Percentiles rank a stretch among this genome's conserved stretches.
phyloP scores from a whole-genome alignment of 176 grass and related monocot species.

The Bromus sterilis region DNA sequence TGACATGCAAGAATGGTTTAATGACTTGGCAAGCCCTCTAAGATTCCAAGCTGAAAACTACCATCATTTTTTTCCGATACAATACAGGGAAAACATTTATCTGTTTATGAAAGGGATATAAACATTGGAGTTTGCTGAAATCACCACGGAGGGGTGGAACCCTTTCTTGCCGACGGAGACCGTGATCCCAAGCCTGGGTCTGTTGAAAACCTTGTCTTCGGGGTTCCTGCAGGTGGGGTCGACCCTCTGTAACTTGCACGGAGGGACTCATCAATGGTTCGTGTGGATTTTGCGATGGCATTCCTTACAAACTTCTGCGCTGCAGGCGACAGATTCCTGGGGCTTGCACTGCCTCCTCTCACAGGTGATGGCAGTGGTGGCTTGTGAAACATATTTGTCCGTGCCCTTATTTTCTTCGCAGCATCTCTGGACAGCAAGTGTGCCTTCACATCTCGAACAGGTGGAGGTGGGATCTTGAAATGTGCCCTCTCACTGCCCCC shows the following conservation, averaged over 20 bases:
- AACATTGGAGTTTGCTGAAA: conserved; percentile 2
- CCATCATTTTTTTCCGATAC: conserved; percentile 10
- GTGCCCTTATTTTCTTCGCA: conserved; percentile 76
- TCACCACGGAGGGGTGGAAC: conserved; percentile 76
- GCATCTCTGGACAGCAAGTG: conserved; percentile 85
- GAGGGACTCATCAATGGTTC: conserved; percentile 75
- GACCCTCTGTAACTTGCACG: conserved; percentile 88
- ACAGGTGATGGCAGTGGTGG: conserved; percentile 68
- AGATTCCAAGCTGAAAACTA: not conserved
- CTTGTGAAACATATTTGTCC: conserved; percentile 59
- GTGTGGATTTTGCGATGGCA: conserved; percentile 68
- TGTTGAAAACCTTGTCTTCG: conserved; percentile 82
- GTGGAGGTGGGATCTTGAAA: conserved; percentile 74
- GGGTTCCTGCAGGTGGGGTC: conserved; percentile 51
- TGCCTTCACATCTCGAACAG: conserved; percentile 72
- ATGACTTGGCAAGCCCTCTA: not conserved
- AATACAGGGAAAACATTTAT: conserved; percentile 11
- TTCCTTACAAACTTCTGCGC: conserved; percentile 92
- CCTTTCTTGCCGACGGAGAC: conserved; percentile 63
- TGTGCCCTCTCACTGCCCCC: conserved; percentile 37
- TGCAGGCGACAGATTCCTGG: conserved; percentile 69
- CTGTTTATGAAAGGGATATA: conserved; percentile 6
- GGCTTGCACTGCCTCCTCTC: conserved; percentile 81
- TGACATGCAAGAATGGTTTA: not conserved
- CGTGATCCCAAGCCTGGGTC: conserved; percentile 53